Evolutionary conservation across 1,139 yeast genomes (phyloP).

Genomic region (Zhuliangozyma parablackwelliae): DNA sequence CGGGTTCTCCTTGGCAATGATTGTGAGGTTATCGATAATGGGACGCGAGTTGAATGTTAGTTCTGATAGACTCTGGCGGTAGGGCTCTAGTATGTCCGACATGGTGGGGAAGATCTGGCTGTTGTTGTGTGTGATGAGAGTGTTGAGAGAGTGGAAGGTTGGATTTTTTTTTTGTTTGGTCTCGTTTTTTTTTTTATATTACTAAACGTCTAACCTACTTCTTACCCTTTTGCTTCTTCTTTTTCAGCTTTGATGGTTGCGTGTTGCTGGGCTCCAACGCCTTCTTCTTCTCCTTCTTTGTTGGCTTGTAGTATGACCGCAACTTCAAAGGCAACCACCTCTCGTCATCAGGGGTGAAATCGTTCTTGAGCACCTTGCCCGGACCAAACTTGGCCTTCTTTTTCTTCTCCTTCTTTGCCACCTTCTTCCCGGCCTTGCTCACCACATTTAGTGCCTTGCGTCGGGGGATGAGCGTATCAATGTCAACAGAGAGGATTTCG

Average conservation of each 20-base stretch:
- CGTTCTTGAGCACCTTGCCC: constrained; percentile 31
- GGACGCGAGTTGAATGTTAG: constrained; percentile 88
- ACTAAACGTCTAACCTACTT: constrained; percentile 15
- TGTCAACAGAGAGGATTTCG: constrained; percentile 24
- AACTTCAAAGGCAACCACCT: constrained; percentile 91
- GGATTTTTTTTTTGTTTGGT: too few relatives aligned
- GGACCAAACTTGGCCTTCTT: constrained; percentile 34
- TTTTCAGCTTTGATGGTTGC: constrained; percentile 36
- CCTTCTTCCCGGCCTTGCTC: constrained; percentile 1
- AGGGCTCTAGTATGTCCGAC: constrained; percentile 44
- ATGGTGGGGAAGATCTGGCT: too few relatives aligned
- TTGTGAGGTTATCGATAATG: constrained; percentile 80
- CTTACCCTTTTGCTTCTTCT: constrained; percentile 51
- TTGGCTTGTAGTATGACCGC: constrained; percentile 78
- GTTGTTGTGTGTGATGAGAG: too few relatives aligned
- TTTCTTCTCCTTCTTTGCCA: constrained; percentile 10
- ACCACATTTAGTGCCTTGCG: background rate
- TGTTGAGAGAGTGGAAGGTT: too few relatives aligned
- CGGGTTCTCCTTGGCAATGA: constrained; percentile 79
- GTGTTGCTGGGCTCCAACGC: constrained; percentile 52
- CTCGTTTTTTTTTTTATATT: too few relatives aligned
- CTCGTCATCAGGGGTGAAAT: constrained; percentile 44
- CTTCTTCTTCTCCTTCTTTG: constrained; percentile 55
- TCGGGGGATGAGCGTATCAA: constrained; percentile 18
- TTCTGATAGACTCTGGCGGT: constrained; percentile 62